Base-by-base conservation (phyloP, 805 yeast genomes). In the Yarrowia hollandica region DNA sequence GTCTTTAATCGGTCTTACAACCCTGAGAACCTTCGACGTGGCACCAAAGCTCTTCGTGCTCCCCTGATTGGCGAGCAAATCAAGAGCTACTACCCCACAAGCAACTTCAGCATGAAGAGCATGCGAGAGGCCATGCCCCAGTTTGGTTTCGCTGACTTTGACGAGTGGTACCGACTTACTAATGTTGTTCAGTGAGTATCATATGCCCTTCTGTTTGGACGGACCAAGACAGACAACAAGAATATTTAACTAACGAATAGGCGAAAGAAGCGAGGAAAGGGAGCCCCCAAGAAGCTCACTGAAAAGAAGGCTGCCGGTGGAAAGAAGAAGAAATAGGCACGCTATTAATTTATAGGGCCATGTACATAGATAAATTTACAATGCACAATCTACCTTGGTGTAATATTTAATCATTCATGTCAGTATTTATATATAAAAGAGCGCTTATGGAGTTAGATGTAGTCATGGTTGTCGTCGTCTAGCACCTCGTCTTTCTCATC, bases 41-140 rank as follows among this genome's bases (percentile, higher is more conserved):
- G 75, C 11, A 63, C 72, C 35, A 68, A 67, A 48, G 72, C 72
- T 2, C 67, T 72, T 21, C 66, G 71, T 18, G 67, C 68, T 35
- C 62, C 65, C 1, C 66, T 72, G 12, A 63, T 66, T 38, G 75
- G 75, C n/a, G 69, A 66, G 18, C 64, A 61, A 16, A 34, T 71
- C 46, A 65, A 64, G 52, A 64, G 69, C 64, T 71, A 70, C 61
- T 72, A 72, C 73, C 18, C 39, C 60, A 15, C 54, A 41, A 39
- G 31, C 59, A 22, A 38, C 31, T 30, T 30, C 50, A 39, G 52
- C 22, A 11, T 55, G 22, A 38, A 39, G 37, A 14, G 23, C 38
- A 30, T 55, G 37, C 48, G 50, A 39, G 50, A 39, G 30, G 48
- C 59, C 15, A 30, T 55, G 37, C 58, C 58, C 19, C 58, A 55